These are phyloP conservation scores for Globisporangium polare DNA, from an alignment of 352 stramenopile species.

Conservation along the genomic window DNA sequence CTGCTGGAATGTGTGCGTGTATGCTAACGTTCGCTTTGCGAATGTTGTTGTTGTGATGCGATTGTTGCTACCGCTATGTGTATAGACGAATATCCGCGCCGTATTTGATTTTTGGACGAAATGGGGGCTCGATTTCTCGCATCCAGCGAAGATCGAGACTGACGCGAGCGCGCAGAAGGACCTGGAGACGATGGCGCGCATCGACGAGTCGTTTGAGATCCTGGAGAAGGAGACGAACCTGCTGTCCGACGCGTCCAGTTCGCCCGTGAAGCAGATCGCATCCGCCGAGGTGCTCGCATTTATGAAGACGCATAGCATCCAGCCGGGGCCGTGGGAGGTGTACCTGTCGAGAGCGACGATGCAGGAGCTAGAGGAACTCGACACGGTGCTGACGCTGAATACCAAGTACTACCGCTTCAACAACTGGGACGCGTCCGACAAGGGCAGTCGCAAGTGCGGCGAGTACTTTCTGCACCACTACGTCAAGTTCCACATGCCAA, in stretches of 20 bases:
- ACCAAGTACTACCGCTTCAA: constrained; percentile 77
- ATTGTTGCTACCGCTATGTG: constrained; percentile 3
- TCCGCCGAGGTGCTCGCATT: constrained; percentile 67
- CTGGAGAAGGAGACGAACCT: constrained; percentile 46
- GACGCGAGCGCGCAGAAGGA: constrained; percentile 29
- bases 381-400: constrained; percentile 62
- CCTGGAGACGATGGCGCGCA: constrained; percentile 39
- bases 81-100: constrained; percentile 60
- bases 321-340: constrained; percentile 75
- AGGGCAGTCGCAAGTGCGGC: constrained; percentile 54
- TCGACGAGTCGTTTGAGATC: constrained; percentile 64
- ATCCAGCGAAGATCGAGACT: constrained; percentile 20
- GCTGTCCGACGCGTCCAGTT: constrained; percentile 62
- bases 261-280: constrained; percentile 56
- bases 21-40: constrained; percentile 1
- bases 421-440: constrained; percentile 68
- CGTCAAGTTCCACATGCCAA: constrained; percentile 73
- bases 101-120: constrained; percentile 85
- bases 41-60: constrained; percentile 3
- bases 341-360: constrained; percentile 61
- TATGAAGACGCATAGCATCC: constrained; percentile 77
- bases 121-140: constrained; percentile 68
- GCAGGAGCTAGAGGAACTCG: constrained; percentile 72
- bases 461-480: constrained; percentile 86
- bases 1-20: neutral